Evolutionary conservation across 805 yeast genomes (phyloP), one percentile per base, ranked within the genome.

Genomic region (Nakazawaea anatomiae): DNA sequence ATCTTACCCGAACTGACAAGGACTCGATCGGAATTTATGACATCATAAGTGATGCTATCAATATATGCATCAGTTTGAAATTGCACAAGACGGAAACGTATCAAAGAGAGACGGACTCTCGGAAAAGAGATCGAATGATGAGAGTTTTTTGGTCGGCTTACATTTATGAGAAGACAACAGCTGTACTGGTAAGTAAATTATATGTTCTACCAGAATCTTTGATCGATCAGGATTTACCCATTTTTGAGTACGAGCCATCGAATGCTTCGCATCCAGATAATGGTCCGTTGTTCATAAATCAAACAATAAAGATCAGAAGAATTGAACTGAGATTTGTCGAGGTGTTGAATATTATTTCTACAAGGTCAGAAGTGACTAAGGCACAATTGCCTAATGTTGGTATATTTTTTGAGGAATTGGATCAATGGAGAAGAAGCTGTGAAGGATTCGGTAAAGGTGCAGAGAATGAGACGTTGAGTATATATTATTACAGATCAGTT

Each of bases 101-200:
- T 56, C 51, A 58, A 40, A 61, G 61, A 34, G 39, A 63, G 12
- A 32, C 55, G 28, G 57, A 58, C 32, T 46, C 56, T 25, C 57
- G 55, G 48, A 5, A 28, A 54, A 60, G 62, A 50, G 72, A 74
- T 54, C 69, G 70, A 48, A 74, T 71, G 58, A 62, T 80, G 64
- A 70, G 87, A 55, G 65, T 79, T 14, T 83, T 83, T 67, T 83
- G 87, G 87, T 78, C 84, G 60, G 76, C 77, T 6, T 83, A 82
- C 60, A 58, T 80, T n/a, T 59, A 80, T 43, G 88, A 83, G 58
- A 74, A 85, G 59, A 74, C 82, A 66, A 78, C 81, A 46, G 76
- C 83, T 39, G 76, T 81, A 39, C 79, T 85, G 7, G 82, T 83
- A 10, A 83, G 85, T 4, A 78, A 77, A 58, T 79, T 80, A 1